Evolutionary conservation across 345 rosid genomes (phyloP).

Genomic region (Brassica juncea): DNA sequence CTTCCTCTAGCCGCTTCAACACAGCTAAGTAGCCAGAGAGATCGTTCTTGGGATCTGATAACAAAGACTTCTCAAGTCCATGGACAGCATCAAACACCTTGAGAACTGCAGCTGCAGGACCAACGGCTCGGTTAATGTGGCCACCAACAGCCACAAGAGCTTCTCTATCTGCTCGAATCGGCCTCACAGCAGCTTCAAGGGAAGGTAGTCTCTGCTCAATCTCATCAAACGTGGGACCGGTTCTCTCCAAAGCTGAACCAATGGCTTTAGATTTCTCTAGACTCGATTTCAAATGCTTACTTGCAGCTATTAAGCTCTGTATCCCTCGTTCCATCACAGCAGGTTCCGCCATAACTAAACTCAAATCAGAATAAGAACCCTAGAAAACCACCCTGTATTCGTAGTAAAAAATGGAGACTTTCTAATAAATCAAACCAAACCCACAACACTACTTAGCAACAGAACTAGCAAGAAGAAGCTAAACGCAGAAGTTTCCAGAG

Average conservation of each 20-base stretch:
- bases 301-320: slow-evolving; percentile 64
- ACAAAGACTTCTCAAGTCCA: slow-evolving; percentile 84
- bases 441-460: not conserved
- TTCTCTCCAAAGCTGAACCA: slow-evolving; percentile 54
- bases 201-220: slow-evolving; percentile 75
- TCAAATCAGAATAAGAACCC: slow-evolving; percentile 31
- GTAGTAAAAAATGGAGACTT: slow-evolving; percentile 2
- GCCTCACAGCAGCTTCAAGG: slow-evolving; percentile 82
- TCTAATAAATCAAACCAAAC: slow-evolving; percentile 45
- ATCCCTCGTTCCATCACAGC: slow-evolving; percentile 33
- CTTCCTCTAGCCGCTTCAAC: slow-evolving; percentile 90
- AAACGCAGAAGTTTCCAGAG: slow-evolving; percentile 19
- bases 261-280: slow-evolving; percentile 82
- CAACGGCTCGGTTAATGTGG: slow-evolving; percentile 95
- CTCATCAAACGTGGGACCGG: slow-evolving; percentile 80
- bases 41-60: slow-evolving; percentile 83
- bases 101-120: slow-evolving; percentile 97
- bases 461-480: slow-evolving; percentile 18
- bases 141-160: slow-evolving; percentile 86
- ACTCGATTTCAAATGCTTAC: slow-evolving; percentile 63
- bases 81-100: slow-evolving; percentile 98
- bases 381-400: not conserved
- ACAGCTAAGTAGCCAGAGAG: slow-evolving; percentile 82
- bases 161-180: slow-evolving; percentile 87
- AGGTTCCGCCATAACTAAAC: slow-evolving; percentile 49